Conservation (phyloP, 768 basidiomycete genomes). For the Mycena galopus region DNA sequence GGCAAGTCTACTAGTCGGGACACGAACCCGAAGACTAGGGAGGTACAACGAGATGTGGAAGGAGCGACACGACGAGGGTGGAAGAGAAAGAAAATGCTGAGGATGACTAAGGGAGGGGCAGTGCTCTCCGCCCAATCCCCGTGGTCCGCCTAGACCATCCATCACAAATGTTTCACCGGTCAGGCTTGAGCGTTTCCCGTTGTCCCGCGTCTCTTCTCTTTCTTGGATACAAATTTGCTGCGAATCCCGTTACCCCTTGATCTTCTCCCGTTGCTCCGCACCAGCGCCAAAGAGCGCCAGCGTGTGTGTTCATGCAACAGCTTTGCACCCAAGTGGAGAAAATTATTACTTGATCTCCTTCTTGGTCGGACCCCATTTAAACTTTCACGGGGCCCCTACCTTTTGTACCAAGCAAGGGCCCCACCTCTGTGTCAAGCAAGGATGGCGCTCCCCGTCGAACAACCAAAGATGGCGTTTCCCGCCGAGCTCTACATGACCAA, state of each 20-base stretch:
- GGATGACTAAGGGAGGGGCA: not conserved
- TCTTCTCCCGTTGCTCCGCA: not conserved
- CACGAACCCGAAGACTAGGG: too few species aligned
- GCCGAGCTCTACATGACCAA: constrained; percentile 26
- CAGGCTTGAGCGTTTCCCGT: not conserved
- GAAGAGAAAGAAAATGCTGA: not conserved
- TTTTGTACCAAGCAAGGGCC: too few species aligned
- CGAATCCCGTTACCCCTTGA: not conserved
- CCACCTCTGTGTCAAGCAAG: too few species aligned
- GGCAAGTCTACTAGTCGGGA: too few species aligned
- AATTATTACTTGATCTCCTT: constrained; percentile 12
- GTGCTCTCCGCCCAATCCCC: too few species aligned
- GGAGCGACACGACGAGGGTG: not conserved
- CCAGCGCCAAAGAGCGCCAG: too few species aligned
- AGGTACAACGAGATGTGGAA: not conserved
- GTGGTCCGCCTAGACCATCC: too few species aligned
- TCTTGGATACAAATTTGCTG: not conserved
- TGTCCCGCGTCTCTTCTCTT: not conserved
- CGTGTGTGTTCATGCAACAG: not conserved
- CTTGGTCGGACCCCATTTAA: not conserved
- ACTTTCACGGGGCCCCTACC: not conserved
- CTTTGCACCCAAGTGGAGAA: constrained; percentile 15
- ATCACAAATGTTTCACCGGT: too few species aligned
- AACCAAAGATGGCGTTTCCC: constrained; percentile 16
- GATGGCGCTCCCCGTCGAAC: too few species aligned